These are phyloP conservation scores for Neonectria neomacrospora DNA, from an alignment of 2,329 filamentous ascomycete genomes.

Conservation along the genomic window DNA sequence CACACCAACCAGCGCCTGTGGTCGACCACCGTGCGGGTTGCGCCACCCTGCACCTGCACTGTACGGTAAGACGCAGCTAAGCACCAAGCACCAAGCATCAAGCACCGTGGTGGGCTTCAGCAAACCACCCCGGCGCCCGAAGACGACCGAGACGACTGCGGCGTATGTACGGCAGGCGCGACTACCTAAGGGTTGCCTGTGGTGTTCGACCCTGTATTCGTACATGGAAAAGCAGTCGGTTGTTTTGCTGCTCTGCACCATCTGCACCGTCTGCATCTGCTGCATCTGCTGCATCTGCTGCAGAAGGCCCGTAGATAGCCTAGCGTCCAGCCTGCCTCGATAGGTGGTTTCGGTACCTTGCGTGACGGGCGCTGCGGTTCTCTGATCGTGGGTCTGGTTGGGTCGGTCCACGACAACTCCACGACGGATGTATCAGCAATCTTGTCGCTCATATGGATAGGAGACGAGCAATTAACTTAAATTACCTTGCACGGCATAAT, in stretches of 20 bases:
- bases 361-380: not conserved
- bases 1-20: conserved; percentile 19
- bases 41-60: conserved; percentile 11
- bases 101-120: too few relatives aligned
- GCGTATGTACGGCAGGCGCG: conserved; percentile 15
- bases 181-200: not conserved
- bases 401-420: conserved; percentile 4
- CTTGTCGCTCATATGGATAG: conserved; percentile 6
- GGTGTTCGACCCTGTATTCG: not conserved
- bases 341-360: conserved; percentile 5
- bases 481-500: too few relatives aligned
- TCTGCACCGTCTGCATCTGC: conserved; percentile 6
- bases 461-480: not conserved
- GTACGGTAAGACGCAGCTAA: conserved; percentile 8
- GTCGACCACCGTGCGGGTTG: conserved; percentile 23
- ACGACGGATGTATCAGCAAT: conserved; percentile 11
- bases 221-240: not conserved
- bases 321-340: conserved; percentile 24
- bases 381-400: conserved; percentile 1
- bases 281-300: not conserved
- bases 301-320: conserved; percentile 18
- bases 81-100: too few relatives aligned
- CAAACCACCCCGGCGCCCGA: conserved; percentile 19
- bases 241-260: conserved; percentile 3
- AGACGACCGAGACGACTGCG: conserved; percentile 16